Conservation (phyloP, 2,329 filamentous ascomycete species). For the Hymenoscyphus repandus region DNA sequence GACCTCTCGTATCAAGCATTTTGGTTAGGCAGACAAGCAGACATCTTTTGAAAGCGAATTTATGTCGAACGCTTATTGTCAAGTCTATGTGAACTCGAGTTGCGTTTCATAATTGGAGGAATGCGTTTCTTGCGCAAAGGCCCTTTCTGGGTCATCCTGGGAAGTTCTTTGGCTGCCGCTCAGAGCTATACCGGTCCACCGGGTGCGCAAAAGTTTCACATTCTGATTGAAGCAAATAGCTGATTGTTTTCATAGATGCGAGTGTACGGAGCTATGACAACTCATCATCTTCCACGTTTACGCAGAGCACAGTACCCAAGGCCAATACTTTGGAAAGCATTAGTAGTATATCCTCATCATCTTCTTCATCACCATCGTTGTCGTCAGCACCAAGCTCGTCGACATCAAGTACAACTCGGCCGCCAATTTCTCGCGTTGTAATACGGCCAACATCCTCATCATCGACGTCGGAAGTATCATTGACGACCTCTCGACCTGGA, state of each 20-base stretch:
- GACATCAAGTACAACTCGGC: not conserved
- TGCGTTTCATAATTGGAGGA: slow-evolving; percentile 1
- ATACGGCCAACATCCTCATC: not conserved
- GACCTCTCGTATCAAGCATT: not conserved
- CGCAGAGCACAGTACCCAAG: not conserved
- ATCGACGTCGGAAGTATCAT: not conserved
- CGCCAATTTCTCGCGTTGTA: slow-evolving; percentile 1
- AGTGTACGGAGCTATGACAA: not conserved
- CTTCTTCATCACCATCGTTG: not conserved
- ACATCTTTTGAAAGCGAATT: not conserved
- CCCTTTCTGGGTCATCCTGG: slow-evolving; percentile 15
- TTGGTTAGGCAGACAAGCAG: no score
- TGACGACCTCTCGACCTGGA: not conserved
- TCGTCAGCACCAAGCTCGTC: not conserved
- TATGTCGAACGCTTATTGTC: not conserved
- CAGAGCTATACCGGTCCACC: not conserved
- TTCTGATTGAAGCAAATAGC: not conserved
- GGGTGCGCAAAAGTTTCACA: slow-evolving; percentile 8
- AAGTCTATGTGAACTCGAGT: not conserved
- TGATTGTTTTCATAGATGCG: not conserved
- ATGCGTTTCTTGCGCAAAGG: slow-evolving; percentile 14
- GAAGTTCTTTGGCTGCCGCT: slow-evolving; percentile 8
- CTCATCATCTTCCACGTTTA: not conserved
- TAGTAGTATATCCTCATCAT: not conserved
- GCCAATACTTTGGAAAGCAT: not conserved